Conservation (phyloP, 2,329 filamentous ascomycete species). For the Aspergillus flavus region DNA sequence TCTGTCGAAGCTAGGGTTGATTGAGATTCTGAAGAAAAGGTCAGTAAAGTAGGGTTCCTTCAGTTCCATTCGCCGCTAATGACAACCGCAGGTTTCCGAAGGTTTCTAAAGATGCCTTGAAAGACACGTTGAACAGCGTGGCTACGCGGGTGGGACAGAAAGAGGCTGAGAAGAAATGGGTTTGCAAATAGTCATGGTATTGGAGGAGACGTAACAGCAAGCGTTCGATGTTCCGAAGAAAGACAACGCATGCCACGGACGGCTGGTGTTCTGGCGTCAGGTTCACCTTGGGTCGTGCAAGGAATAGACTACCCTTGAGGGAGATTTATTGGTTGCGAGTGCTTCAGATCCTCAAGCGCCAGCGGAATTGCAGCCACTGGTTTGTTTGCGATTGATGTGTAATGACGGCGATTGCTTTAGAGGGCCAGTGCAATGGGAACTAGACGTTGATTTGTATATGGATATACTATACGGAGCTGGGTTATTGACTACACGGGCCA, state of each 20-base stretch:
- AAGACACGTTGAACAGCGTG: slow-evolving; percentile 67
- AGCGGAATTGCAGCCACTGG: neutral
- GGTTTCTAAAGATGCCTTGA: slow-evolving; percentile 70
- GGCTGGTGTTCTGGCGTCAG: slow-evolving; percentile 1
- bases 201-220: neutral
- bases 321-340: slow-evolving; percentile 1
- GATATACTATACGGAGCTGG: neutral
- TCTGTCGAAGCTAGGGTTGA: slow-evolving; percentile 72
- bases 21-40: slow-evolving; percentile 74
- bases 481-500: neutral
- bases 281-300: neutral
- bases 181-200: slow-evolving; percentile 41
- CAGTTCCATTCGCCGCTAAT: slow-evolving; percentile 1
- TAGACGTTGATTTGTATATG: neutral
- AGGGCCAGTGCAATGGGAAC: neutral
- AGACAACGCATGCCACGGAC: neutral
- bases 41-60: slow-evolving; percentile 32
- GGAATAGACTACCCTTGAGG: neutral
- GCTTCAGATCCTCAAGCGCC: neutral
- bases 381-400: slow-evolving; percentile 3
- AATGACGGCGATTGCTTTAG: slow-evolving; percentile 3
- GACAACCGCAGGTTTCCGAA: slow-evolving; percentile 62
- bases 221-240: neutral
- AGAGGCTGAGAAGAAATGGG: slow-evolving; percentile 68
- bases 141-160: slow-evolving; percentile 66